Conservation (phyloP, 1,284 basidiomycete genomes). For the Microbotryum scabiosae region DNA sequence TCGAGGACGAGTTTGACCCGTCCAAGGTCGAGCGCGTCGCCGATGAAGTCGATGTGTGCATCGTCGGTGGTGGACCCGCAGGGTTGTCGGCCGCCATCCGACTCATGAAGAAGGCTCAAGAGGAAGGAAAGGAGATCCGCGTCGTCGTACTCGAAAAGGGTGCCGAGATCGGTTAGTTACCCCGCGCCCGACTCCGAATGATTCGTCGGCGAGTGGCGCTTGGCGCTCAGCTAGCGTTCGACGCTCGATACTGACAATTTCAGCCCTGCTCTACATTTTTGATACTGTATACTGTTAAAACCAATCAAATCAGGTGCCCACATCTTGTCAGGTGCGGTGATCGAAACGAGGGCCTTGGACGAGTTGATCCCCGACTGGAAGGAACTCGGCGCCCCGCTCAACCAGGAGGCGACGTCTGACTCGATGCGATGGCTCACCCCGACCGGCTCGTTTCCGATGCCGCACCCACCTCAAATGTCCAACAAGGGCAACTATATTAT, state of each 20-base stretch:
- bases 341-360: slow-evolving; percentile 84
- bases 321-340: slow-evolving; percentile 89
- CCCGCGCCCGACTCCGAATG: too few relatives aligned
- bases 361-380: slow-evolving; percentile 88
- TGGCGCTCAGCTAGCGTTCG: background rate
- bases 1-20: slow-evolving; percentile 3
- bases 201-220: too few relatives aligned
- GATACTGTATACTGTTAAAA: background rate
- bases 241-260: background rate
- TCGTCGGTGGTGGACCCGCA: slow-evolving; percentile 91
- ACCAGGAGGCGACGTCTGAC: slow-evolving; percentile 69
- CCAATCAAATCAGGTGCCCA: slow-evolving; percentile 60
- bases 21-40: slow-evolving; percentile 58
- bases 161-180: slow-evolving; percentile 68
- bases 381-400: slow-evolving; percentile 53
- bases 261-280: background rate
- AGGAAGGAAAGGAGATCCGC: slow-evolving; percentile 59
- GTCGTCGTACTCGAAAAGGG: slow-evolving; percentile 96
- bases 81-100: slow-evolving; percentile 94
- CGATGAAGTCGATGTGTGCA: slow-evolving; percentile 91
- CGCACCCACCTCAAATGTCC: slow-evolving; percentile 94
- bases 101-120: slow-evolving; percentile 82
- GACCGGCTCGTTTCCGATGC: slow-evolving; percentile 67
- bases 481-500: slow-evolving; percentile 92
- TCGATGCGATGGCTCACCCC: slow-evolving; percentile 81